These are phyloP conservation scores for Curvularia sp. DNA, from an alignment of 2,329 filamentous ascomycete species.

Conservation along the genomic window DNA sequence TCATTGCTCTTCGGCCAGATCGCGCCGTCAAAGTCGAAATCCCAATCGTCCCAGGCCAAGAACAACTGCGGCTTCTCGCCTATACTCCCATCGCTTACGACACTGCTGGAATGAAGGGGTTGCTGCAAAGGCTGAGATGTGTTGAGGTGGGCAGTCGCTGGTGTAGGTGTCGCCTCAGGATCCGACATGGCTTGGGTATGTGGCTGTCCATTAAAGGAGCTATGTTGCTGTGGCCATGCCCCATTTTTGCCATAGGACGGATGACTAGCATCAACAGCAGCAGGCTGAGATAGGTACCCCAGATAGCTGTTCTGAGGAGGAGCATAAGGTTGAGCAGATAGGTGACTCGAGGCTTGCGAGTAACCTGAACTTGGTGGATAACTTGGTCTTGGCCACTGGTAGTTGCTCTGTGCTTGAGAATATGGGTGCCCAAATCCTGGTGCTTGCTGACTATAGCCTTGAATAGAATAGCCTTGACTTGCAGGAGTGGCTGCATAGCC, in stretches of 20 bases:
- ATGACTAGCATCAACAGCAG: constrained; percentile 32
- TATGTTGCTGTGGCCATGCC: constrained; percentile 33
- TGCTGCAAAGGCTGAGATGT: constrained; percentile 21
- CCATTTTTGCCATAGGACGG: constrained; percentile 35
- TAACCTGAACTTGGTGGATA: constrained; percentile 35
- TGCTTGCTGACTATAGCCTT: constrained; percentile 32
- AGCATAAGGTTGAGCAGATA: constrained; percentile 31
- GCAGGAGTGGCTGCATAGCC: constrained; percentile 31
- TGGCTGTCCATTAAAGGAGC: constrained; percentile 22
- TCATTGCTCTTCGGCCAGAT: constrained; percentile 56
- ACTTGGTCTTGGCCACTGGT: constrained; percentile 39
- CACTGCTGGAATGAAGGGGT: constrained; percentile 24
- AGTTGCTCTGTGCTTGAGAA: constrained; percentile 26
- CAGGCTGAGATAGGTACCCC: constrained; percentile 30
- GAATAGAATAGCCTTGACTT: constrained; percentile 33
- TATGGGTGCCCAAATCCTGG: constrained; percentile 33
- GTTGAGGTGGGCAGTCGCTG: constrained; percentile 31
- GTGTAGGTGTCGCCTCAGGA: constrained; percentile 41
- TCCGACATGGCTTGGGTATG: constrained; percentile 21
- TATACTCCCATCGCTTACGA: constrained; percentile 25
- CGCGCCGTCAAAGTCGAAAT: constrained; percentile 55
- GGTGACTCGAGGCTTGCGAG: constrained; percentile 33
- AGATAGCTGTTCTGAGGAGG: constrained; percentile 28
- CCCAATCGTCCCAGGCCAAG: constrained; percentile 51
- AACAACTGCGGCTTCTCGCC: constrained; percentile 42